Evolutionary conservation across 1,284 basidiomycete species (phyloP).

Genomic region (Cutaneotrichosporon sp.): DNA sequence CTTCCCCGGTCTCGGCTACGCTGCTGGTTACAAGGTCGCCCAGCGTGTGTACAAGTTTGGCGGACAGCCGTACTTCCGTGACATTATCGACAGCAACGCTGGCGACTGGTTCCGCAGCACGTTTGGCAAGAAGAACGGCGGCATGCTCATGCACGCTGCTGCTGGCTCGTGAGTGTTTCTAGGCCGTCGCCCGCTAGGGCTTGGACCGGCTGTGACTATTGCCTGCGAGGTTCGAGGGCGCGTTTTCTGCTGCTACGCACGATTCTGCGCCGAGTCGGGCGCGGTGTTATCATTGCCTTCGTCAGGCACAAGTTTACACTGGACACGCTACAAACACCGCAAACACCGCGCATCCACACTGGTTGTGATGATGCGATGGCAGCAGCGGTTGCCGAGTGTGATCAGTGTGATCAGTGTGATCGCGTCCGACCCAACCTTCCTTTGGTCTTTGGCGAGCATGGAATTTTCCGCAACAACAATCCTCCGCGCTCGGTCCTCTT

Average conservation of each 20-base stretch:
- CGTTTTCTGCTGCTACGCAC: not conserved
- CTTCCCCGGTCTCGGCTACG: conserved; percentile 97
- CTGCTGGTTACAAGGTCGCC: conserved; percentile 92
- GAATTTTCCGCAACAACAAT: conserved; percentile 1
- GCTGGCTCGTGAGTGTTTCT: conserved; percentile 72
- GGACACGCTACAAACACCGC: not conserved
- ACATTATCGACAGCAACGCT: conserved; percentile 76
- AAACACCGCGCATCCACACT: not conserved
- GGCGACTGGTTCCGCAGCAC: conserved; percentile 72
- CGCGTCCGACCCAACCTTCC: no score
- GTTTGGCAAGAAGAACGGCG: conserved; percentile 95
- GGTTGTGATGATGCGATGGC: not conserved
- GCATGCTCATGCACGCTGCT: conserved; percentile 91
- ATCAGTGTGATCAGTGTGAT: not conserved
- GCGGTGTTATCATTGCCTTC: not conserved
- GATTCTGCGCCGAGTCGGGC: not conserved
- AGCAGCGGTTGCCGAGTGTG: not conserved
- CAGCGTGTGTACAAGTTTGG: conserved; percentile 98
- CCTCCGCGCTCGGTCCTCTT: not conserved
- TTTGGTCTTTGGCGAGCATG: not conserved
- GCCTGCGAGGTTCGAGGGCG: not conserved
- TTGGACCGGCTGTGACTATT: not conserved
- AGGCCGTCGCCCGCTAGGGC: not conserved
- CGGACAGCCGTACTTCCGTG: conserved; percentile 96
- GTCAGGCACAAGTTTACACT: not conserved